These are phyloP conservation scores for Aureobasidium sp. DNA, from an alignment of 2,329 filamentous ascomycete genomes.

Conservation along the genomic window DNA sequence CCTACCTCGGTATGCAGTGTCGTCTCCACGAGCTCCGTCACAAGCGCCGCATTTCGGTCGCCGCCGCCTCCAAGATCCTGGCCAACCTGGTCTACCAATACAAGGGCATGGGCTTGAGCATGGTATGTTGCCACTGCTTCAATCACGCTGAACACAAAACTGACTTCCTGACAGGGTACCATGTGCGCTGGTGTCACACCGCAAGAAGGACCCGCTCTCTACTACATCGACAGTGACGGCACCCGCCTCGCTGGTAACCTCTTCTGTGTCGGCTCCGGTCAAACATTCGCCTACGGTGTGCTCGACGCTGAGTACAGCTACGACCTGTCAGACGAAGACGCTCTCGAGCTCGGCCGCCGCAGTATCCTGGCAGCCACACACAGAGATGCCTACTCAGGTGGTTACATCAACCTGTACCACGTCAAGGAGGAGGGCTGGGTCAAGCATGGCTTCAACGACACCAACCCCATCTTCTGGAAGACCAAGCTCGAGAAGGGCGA, in stretches of 20 bases:
- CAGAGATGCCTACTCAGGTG: constrained; percentile 96
- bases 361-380: constrained; percentile 96
- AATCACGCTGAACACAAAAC: neutral
- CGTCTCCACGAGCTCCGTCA: constrained; percentile 97
- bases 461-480: constrained; percentile 99
- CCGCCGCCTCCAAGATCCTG: constrained; percentile 95
- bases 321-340: constrained; percentile 78
- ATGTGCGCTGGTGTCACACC: constrained; percentile 98
- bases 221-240: constrained; percentile 98
- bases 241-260: constrained; percentile 87
- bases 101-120: constrained; percentile 97
- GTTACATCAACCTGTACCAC: constrained; percentile 97
- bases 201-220: constrained; percentile 90
- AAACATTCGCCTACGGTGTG: constrained; percentile 98
- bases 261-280: constrained; percentile 95
- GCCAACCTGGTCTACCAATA: constrained; percentile 97
- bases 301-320: constrained; percentile 92
- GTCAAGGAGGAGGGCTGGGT: constrained; percentile 99
- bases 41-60: constrained; percentile 97
- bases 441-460: constrained; percentile 96
- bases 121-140: constrained; percentile 40
- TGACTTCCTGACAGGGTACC: constrained; percentile 51
- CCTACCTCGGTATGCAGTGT: constrained; percentile 98
- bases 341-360: constrained; percentile 79
- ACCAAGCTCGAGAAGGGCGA: constrained; percentile 98